Evolutionary conservation across 805 yeast genomes (phyloP), one percentile per base, ranked within the genome.

Genomic region (Cephaloascus fragrans): DNA sequence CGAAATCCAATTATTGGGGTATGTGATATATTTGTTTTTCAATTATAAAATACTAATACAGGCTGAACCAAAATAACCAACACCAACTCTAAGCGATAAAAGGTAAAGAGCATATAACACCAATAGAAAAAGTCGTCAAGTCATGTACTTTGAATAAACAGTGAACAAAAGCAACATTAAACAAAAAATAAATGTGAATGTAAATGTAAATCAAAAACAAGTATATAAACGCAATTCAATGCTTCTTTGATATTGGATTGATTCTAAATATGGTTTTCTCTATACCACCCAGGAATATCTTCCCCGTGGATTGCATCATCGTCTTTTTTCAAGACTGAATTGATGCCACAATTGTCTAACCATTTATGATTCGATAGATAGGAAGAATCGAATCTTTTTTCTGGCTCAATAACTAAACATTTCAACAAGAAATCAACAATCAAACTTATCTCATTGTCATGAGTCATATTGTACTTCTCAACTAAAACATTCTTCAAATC

Each of bases 321-420:
- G 12, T 23, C 28, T 8, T 8, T 8, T 12, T 6, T 23, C 28
- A 8, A 6, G 28, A 23, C 12, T 23, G 10, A 32, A 18, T n/a
- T 26, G 26, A 16, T 20, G 5, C 33, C 38, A 12, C 40, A 35
- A 20, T 37, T 18, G 15, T 34, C 31, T 12, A 76, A 54, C 77
- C 79, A 78, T 3, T 74, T 68, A 51, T 76, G 82, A 23, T 67
- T 60, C 36, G 70, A 57, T 54, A 77, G 62, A 5, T 74, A 64
- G 31, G 74, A 72, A 19, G 78, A 73, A 57, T 77, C 83, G 37
- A 63, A 68, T 39, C 84, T 61, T 10, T 64, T 64, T 34, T 55
- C 54, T 19, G 79, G 73, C 47, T 70, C 66, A 47, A 67, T 64
- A 36, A 57, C 61, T 36, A 79, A 59, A 63, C 80, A 73, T 40